Conservation (phyloP, 352 stramenopile species). For the Pythium volutum region DNA sequence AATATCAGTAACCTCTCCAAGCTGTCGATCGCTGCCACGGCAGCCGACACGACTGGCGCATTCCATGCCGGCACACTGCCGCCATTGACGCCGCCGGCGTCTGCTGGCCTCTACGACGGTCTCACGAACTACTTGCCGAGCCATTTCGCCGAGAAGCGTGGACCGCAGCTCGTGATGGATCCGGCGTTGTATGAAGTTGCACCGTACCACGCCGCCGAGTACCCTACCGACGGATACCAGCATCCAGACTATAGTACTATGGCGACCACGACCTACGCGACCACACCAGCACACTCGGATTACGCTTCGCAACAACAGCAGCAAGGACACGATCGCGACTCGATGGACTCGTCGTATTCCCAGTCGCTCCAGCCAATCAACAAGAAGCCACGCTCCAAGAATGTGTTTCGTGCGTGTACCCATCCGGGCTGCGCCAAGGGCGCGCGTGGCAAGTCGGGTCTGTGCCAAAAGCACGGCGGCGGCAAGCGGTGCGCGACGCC, state of each 20-base stretch:
- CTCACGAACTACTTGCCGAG: slow-evolving; percentile 14
- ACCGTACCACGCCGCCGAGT: neutral
- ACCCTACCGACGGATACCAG: slow-evolving; percentile 7
- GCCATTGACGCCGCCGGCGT: neutral
- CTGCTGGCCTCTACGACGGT: slow-evolving; percentile 1
- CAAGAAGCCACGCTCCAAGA: slow-evolving; percentile 73
- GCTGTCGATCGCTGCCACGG: slow-evolving; percentile 20
- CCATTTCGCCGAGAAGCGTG: slow-evolving; percentile 23
- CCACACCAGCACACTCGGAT: neutral
- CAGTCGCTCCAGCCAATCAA: slow-evolving; percentile 32
- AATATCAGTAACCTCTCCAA: slow-evolving; percentile 23
- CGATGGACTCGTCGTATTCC: neutral
- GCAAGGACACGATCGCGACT: neutral
- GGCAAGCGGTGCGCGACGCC: slow-evolving; percentile 66
- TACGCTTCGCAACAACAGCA: neutral
- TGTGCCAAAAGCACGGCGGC: slow-evolving; percentile 84
- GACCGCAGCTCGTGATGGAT: slow-evolving; percentile 1
- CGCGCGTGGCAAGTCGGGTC: slow-evolving; percentile 72
- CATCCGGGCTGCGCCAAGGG: slow-evolving; percentile 66
- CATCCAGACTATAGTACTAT: too few species aligned
- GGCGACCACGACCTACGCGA: neutral
- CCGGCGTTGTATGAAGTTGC: slow-evolving; percentile 12
- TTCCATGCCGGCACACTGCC: neutral
- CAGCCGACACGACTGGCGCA: neutral
- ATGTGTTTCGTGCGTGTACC: slow-evolving; percentile 65